Conservation (phyloP, 495 filamentous ascomycete genomes). For the Neurospora sp. region DNA sequence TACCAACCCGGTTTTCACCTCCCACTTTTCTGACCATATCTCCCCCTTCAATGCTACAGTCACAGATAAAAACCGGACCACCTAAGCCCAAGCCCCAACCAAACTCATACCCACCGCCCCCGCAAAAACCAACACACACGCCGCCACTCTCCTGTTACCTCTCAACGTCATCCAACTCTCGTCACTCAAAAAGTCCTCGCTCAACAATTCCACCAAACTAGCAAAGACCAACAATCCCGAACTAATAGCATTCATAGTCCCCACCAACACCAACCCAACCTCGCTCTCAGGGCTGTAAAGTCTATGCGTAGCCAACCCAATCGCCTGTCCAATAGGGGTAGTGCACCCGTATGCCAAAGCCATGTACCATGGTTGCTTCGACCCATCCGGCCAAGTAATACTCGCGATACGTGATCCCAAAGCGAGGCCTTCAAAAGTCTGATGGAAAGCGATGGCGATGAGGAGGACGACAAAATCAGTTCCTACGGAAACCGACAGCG, state of each 20-base stretch:
- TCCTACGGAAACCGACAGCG: conserved; percentile 65
- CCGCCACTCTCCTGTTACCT: conserved; percentile 59
- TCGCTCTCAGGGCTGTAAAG: no score
- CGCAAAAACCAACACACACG: conserved; percentile 63
- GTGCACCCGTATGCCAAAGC: conserved; percentile 73
- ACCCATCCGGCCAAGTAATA: conserved; percentile 41
- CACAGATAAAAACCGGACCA: neutral
- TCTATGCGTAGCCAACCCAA: conserved; percentile 76
- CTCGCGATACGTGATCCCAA: conserved; percentile 63
- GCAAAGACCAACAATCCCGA: conserved; percentile 80
- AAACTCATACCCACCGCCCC: conserved; percentile 78
- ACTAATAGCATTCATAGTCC: conserved; percentile 82
- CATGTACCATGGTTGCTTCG: conserved; percentile 77
- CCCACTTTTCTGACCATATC: neutral
- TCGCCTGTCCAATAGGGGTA: conserved; percentile 82
- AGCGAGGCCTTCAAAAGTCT: conserved; percentile 65
- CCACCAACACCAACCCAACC: conserved; percentile 77
- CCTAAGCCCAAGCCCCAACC: conserved; percentile 78
- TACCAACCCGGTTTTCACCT: neutral
- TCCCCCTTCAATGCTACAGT: rapidly evolving
- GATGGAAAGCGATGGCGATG: conserved; percentile 74
- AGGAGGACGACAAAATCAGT: conserved; percentile 69
- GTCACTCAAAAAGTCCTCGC: conserved; percentile 88
- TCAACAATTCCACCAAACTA: conserved; percentile 77
- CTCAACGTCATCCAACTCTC: conserved; percentile 67